phyloP scores from a whole-genome alignment of 768 basidiomycete species.

The Suillus paluster region DNA sequence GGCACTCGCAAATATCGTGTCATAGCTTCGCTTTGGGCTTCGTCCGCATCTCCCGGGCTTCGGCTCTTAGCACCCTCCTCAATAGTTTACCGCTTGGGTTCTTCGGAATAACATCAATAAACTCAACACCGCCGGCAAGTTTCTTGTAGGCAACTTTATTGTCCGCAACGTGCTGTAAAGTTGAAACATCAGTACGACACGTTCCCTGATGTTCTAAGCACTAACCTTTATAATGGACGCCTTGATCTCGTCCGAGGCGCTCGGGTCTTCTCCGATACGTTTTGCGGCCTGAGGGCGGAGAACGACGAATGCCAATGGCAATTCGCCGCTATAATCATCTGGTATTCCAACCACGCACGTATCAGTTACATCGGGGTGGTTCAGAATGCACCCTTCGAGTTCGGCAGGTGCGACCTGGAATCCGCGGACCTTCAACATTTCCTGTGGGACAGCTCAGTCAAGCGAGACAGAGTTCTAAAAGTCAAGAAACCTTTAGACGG shows the following conservation, averaged over 20 bases:
- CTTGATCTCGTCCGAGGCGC: constrained; percentile 40
- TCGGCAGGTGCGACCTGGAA: constrained; percentile 69
- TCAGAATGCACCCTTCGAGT: constrained; percentile 65
- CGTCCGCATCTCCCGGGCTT: constrained; percentile 39
- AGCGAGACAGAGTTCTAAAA: background rate
- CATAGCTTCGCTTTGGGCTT: constrained; percentile 32
- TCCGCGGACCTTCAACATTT: constrained; percentile 70
- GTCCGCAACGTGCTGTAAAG: constrained; percentile 56
- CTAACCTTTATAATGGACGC: constrained; percentile 58
- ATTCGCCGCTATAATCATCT: constrained; percentile 78
- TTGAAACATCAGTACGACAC: background rate
- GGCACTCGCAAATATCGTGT: constrained; percentile 5
- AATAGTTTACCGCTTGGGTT: constrained; percentile 75
- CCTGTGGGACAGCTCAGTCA: constrained; percentile 41
- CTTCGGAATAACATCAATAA: constrained; percentile 66
- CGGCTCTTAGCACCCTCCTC: constrained; percentile 55
- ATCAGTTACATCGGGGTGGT: constrained; percentile 63
- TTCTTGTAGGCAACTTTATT: constrained; percentile 64
- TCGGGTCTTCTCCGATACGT: constrained; percentile 36
- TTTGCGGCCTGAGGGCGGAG: constrained; percentile 44
- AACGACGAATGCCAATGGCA: constrained; percentile 74
- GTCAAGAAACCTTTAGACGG: constrained; percentile 65
- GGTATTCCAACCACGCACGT: constrained; percentile 67
- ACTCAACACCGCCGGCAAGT: constrained; percentile 63
- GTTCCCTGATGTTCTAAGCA: background rate